Base-by-base conservation (phyloP, 805 yeast genomes). In the Schwanniomyces yamadae region DNA sequence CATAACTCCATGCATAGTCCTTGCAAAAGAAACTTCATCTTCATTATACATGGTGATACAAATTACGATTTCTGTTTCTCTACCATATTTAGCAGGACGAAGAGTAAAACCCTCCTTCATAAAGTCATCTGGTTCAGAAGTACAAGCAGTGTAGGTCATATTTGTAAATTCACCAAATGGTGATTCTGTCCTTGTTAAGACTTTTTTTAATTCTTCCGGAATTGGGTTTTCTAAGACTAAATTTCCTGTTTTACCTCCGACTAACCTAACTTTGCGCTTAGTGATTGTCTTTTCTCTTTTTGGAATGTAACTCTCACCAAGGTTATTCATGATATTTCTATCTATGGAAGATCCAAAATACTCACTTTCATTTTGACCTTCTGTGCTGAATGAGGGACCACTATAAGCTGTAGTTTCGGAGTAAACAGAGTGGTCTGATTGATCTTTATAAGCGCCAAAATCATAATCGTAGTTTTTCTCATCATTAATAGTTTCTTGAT, bases 21-120 rank as follows among this genome's bases (percentile, higher is more conserved):
- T 78, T 1, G 97, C 87, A 57, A 93, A 79, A 3, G 95, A 77
- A 36, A 73, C 71, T 58, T 90, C 96, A 59, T 87, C 95, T 63
- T 93, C 99, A 54, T 93, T 93, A 66, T 91, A 93, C 98, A 93
- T 91, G 21, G 99, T 93, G 47, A 93, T 78, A 63, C 98, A 90
- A 34, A 93, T 77, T 29, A 85, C 89, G 24, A 93, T 67, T 63
- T 95, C 98, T 19, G 93, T 91, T 52, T 89, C 96, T 56, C 99
- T 79, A 46, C 85, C 87, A 55, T 80, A 76, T 45, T 87, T 91
- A 5, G 87, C 83, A 6, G 95, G 84, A 49, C 99, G 76, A 33
- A 93, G 66, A 2, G 90, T 81, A 61, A 90, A 93, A 0, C 98
- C 98, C 31, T 77, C 78, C 3, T 67, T 71, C 12, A 78, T 77